Conservation (phyloP, 1,284 basidiomycete genomes). For the Serendipita sp. region DNA sequence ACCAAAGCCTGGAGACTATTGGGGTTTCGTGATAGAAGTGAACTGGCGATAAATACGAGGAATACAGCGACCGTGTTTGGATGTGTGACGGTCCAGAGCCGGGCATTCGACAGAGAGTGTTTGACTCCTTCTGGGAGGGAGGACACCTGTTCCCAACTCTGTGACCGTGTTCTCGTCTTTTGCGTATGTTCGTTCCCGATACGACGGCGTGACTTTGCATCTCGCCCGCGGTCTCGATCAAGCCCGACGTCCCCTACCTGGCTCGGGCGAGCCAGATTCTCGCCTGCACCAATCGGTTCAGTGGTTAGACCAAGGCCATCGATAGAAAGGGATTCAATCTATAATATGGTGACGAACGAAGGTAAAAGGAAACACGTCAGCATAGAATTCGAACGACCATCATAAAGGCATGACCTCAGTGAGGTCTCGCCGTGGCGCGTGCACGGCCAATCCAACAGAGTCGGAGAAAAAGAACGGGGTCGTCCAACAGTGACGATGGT, state of each 20-base stretch:
- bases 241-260: neutral
- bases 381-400: neutral
- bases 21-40: neutral
- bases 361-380: neutral
- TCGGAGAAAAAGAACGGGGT: neutral
- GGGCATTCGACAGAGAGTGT: neutral
- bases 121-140: neutral
- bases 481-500: neutral
- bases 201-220: neutral
- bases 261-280: neutral
- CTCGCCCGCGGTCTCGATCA: neutral
- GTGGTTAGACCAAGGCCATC: neutral
- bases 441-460: too few species aligned
- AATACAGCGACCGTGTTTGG: slow-evolving; percentile 2
- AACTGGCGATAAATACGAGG: neutral
- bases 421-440: neutral
- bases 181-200: neutral
- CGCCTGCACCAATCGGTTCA: neutral
- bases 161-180: neutral
- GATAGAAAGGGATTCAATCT: slow-evolving; percentile 3
- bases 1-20: neutral
- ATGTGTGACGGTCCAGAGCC: slow-evolving; percentile 1
- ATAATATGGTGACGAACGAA: neutral
- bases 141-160: neutral
- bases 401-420: neutral